A percentile compares a stretch with the other conserved stretches of the same genome.
Evolutionary conservation across 2,329 filamentous ascomycete genomes (phyloP).

Genomic region (Cyphellophora europaea): DNA sequence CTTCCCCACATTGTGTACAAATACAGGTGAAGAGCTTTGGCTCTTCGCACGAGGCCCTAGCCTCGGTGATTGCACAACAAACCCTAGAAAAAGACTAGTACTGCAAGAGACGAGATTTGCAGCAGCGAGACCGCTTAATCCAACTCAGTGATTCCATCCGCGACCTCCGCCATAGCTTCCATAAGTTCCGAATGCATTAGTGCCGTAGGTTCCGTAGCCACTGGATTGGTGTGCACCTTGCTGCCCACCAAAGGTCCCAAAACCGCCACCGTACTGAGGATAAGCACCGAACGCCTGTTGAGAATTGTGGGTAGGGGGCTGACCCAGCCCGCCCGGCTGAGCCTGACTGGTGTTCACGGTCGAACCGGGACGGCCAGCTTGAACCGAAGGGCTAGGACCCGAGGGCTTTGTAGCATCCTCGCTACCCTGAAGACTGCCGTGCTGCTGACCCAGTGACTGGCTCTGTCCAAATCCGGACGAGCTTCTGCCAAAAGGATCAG

Average conservation of each 20-base stretch:
- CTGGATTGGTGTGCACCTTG: constrained; percentile 16
- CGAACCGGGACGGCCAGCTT: constrained; percentile 54
- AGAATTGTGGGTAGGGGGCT: constrained; percentile 23
- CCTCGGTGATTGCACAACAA: no score
- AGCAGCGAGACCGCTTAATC: neutral
- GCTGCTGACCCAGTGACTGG: constrained; percentile 43
- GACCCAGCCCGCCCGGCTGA: constrained; percentile 26
- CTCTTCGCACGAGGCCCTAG: no score
- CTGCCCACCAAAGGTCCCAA: constrained; percentile 11
- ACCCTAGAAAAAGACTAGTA: no score
- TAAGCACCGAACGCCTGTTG: constrained; percentile 24
- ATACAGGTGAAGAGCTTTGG: no score
- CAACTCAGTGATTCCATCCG: constrained; percentile 10
- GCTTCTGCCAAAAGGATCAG: constrained; percentile 51
- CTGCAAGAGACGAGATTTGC: constrained; percentile 2
- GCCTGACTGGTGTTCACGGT: constrained; percentile 48
- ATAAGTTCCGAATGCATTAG: constrained; percentile 18
- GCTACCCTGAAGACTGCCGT: constrained; percentile 24
- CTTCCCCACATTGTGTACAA: no score
- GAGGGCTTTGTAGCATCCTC: constrained; percentile 49
- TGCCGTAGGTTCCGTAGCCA: constrained; percentile 16
- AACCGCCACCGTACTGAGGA: constrained; percentile 18
- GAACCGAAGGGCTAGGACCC: constrained; percentile 52
- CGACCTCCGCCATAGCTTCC: constrained; percentile 15
- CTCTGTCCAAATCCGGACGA: constrained; percentile 47